A percentile compares a stretch with the other conserved stretches of the same genome.
phyloP scores from a whole-genome alignment of 805 yeast species.

The Nakazawaea populi region DNA sequence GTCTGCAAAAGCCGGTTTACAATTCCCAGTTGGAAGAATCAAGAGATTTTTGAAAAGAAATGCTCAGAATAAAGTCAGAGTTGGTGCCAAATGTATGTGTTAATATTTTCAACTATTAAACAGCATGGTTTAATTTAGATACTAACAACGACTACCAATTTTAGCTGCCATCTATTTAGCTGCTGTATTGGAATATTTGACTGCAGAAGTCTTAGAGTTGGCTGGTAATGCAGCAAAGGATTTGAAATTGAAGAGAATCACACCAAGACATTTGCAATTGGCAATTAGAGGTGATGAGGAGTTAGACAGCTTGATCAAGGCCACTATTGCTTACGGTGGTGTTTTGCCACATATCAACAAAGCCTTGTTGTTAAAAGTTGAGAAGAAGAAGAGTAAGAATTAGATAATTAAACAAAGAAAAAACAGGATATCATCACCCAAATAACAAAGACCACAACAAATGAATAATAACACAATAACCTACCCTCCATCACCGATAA shows the following conservation, averaged over 20 bases:
- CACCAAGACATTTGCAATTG: slow-evolving; percentile 94
- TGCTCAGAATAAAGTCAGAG: slow-evolving; percentile 73
- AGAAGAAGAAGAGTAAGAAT: slow-evolving; percentile 38
- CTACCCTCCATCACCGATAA: too few species aligned
- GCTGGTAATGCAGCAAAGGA: slow-evolving; percentile 99
- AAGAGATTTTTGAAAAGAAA: slow-evolving; percentile 91
- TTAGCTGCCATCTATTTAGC: slow-evolving; percentile 88
- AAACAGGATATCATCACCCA: too few species aligned
- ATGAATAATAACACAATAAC: too few species aligned
- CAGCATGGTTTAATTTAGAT: too few species aligned
- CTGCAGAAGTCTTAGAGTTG: slow-evolving; percentile 95
- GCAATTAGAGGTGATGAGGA: slow-evolving; percentile 99
- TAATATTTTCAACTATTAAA: too few species aligned
- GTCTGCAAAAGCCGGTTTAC: slow-evolving; percentile 91
- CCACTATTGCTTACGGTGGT: slow-evolving; percentile 98
- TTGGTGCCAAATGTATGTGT: slow-evolving; percentile 43
- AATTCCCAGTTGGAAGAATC: slow-evolving; percentile 98
- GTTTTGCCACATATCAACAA: slow-evolving; percentile 91
- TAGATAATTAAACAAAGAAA: not conserved
- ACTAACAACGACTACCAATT: slow-evolving; percentile 5
- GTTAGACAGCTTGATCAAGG: slow-evolving; percentile 86
- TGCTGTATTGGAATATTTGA: slow-evolving; percentile 91
- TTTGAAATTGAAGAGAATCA: slow-evolving; percentile 90
- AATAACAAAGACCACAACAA: too few species aligned
- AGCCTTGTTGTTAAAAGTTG: slow-evolving; percentile 73